Base-by-base conservation (phyloP, 2,329 filamentous ascomycete genomes). In the Coniella vitis region DNA sequence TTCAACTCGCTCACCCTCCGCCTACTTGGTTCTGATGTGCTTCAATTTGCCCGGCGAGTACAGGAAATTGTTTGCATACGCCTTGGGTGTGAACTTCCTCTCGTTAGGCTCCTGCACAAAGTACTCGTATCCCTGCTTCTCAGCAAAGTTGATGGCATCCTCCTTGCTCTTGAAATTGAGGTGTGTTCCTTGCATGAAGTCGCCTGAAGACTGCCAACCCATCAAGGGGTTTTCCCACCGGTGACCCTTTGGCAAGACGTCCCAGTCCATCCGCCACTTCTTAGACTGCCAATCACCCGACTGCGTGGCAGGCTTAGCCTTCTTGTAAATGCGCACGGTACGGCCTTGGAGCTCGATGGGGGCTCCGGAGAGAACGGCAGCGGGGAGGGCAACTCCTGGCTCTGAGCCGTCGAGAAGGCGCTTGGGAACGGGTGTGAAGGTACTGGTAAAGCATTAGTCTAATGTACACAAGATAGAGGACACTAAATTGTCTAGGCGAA, bases 121-220 rank as follows among this genome's bases (percentile, higher is more conserved):
- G 70, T 95, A 98, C 66, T 98, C 91, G 66, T 98, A 98, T 32
- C 94, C 93, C 69, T 98, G 93, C 79, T 97, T 98, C 73, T 97
- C 87, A 20, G 94, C 93, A 64, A 98, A 98, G 51, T 77, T 74
- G 61, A 98, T 91, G 56, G 93, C 93, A 60, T 95, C 91, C 66
- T 97, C 90, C 76, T 95, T 97, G 60, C 75, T 78, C 69, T 87
- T 87, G 78, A 98, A 98, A 68, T 84, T 84, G 61, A 98, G 70
- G 65, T 90, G 81, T 42, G 90, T 95, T 62, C 90, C 91, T 69
- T 98, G 90, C 89, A 98, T 93, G 64, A 81, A 82, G 69, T 98
- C 93, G 48, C 79, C 91, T 16, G 90, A 94, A 20, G 91, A 97
- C 66, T 96, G 90, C 94, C 94, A 98, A 53, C 93, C 93, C 81